These are phyloP conservation scores for Trichoderma sp. DNA, from an alignment of 2,329 filamentous ascomycete species.

Conservation along the genomic window DNA sequence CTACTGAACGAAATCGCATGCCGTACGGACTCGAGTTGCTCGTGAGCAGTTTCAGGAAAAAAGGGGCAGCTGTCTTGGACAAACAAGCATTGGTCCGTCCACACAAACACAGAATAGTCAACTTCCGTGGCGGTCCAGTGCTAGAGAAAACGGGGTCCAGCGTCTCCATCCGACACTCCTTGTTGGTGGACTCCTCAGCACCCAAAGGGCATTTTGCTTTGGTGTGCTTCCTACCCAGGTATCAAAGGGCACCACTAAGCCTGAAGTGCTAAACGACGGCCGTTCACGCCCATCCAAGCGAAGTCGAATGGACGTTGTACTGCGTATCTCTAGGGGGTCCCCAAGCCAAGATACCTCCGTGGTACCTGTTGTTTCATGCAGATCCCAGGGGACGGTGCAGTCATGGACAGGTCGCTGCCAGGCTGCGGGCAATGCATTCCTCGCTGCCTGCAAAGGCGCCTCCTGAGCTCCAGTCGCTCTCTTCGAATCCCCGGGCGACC, in stretches of 20 bases:
- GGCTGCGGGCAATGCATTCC: constrained; percentile 15
- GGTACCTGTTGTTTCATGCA: constrained; percentile 4
- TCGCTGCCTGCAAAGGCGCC: constrained; percentile 22
- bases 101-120: not conserved
- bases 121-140: not conserved
- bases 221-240: not conserved
- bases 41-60: too few relatives aligned
- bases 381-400: not conserved
- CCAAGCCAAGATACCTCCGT: not conserved
- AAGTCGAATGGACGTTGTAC: not conserved
- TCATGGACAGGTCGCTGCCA: constrained; percentile 5
- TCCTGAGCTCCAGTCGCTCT: constrained; percentile 11
- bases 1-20: too few relatives aligned
- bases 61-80: too few relatives aligned
- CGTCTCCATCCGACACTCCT: constrained; percentile 13
- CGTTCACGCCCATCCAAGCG: not conserved
- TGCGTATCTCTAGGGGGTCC: not conserved
- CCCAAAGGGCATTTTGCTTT: constrained; percentile 5
- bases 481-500: constrained; percentile 27
- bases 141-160: constrained; percentile 7
- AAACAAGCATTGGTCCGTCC: too few relatives aligned
- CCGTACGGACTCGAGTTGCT: too few relatives aligned
- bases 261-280: constrained; percentile 11
- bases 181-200: constrained; percentile 16
- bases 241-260: constrained; percentile 4